Conservation (phyloP, 805 yeast species). For the Candida quercuum region DNA sequence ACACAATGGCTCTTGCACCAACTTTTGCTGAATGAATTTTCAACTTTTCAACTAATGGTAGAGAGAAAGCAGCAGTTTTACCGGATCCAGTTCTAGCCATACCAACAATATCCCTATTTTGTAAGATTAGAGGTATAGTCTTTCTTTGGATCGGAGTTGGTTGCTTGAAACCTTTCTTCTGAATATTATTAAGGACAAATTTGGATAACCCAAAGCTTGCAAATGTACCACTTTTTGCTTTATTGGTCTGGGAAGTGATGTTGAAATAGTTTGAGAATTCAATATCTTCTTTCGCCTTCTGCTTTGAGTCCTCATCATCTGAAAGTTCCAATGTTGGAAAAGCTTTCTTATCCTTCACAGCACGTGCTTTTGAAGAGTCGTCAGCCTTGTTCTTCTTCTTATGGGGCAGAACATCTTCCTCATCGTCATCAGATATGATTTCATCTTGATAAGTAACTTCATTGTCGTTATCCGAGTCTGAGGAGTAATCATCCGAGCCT, state of each 20-base stretch:
- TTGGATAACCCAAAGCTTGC: constrained; percentile 87
- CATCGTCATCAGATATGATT: constrained; percentile 46
- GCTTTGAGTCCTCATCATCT: constrained; percentile 38
- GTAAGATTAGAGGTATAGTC: constrained; percentile 85
- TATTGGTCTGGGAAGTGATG: constrained; percentile 41
- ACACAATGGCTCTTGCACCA: constrained; percentile 82
- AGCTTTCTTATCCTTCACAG: constrained; percentile 11
- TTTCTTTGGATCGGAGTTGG: constrained; percentile 99
- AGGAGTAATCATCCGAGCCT: constrained; percentile 29
- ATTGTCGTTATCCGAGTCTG: constrained; percentile 25
- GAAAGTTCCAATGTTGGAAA: constrained; percentile 52
- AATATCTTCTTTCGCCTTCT: constrained; percentile 34
- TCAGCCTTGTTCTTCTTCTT: constrained; percentile 22
- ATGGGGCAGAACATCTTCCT: constrained; percentile 35
- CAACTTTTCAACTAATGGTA: constrained; percentile 84
- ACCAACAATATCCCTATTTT: constrained; percentile 91
- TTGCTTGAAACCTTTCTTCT: constrained; percentile 82
- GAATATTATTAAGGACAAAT: constrained; percentile 59
- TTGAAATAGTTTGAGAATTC: constrained; percentile 42
- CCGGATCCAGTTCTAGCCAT: constrained; percentile 99
- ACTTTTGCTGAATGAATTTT: constrained; percentile 80
- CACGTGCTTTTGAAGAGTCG: no score
- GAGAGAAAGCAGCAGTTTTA: constrained; percentile 93
- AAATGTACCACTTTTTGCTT: constrained; percentile 75
- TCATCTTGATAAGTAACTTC: constrained; percentile 49